Base-by-base conservation (phyloP, 2,329 filamentous ascomycete genomes). In the Claviceps quebecensis region DNA sequence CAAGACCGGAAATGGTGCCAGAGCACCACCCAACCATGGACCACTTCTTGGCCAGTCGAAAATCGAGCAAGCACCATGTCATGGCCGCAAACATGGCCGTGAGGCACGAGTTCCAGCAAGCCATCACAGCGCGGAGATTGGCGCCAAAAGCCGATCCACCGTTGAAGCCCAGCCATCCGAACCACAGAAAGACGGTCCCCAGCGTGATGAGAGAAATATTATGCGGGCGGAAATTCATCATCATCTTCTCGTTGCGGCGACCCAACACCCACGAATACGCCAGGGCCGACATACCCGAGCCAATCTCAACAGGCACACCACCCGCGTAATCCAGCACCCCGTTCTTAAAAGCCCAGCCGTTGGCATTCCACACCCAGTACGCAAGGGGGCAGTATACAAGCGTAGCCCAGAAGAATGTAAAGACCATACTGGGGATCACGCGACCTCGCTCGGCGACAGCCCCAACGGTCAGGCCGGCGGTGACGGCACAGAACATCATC, bases 81-180 rank as follows among this genome's bases (percentile, higher is more conserved):
- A 93, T 87, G 57, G 88, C 85, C 41, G 81, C 91, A 62, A 96
- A 95, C 74, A 89, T 88, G 66, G 88, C 91, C 39, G 88, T 93
- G 63, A 95, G 67, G 73, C 93, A 96, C 54, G 86, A 88, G 77
- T 97, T 97, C 91, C 90, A 98, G 81, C 87, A 95, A 51, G 93
- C 91, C 83, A 96, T 94, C 58, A 86, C 84, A 51, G 93, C 93
- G 58, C 93, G 86, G 50, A 97, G 77, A 73, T 96, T 96, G 58
- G 90, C 88, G 59, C 91, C 90, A 60, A 96, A 95, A 40, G 91
- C 75, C 23, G 90, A 96, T 57, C 93, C 93, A 61, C 91, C 93
- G 76, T 98, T 98, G 81, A 98, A 98, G 51, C 90, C 93, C 57
- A 98, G 77, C 93, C 93, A 98, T 63, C 93, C 93, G 63, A 97